Base-by-base conservation (phyloP, 257 asterid species). In the Plantago ovata region DNA sequence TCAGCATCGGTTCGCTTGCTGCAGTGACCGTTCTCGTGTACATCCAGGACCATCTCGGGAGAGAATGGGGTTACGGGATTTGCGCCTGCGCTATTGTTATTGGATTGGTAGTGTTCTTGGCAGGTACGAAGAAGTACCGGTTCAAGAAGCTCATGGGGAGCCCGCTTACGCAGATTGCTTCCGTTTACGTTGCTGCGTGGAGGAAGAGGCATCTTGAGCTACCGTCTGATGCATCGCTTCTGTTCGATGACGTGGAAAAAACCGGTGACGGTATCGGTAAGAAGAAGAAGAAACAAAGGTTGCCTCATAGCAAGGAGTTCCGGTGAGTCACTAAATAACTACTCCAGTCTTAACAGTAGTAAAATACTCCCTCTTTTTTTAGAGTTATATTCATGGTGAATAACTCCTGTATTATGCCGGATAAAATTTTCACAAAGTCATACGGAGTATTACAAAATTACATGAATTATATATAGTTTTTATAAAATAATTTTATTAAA, bases 21-120 rank as follows among this genome's bases (percentile, higher is more conserved):
- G 97, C 97, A 0, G 97, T 89, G 13, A 86, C 95, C 0, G 72
- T 89, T 1, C 72, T 89, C 1, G 94, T 89, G 11, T 89, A 89
- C 72, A 75, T 89, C 4, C 97, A 89, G 71, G 97, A 89, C 13
- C 64, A 84, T 36, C 53, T 89, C 8, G 97, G 97, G 8, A 62
- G 97, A n/a, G 48, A 65, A 43, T 86, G 87, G 86, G 97, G 97
- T 0, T 89, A 89, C 54, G 95, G 97, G 38, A 82, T 86, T 9
- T 89, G 95, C 45, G 95, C 86, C 0, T 82, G 87, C 64, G 87
- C 86, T 6, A 84, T 89, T 40, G 65, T 86, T 1, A 38, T 68
- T 0, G 94, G 93, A 0, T 49, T 83, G 69, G 20, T 61, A 19
- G 53, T 86, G 8, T 86, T 89, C 76, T 9, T 86, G 57, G 32